Conservation (phyloP, 306 rosid species). For the Lagenaria siceraria region DNA sequence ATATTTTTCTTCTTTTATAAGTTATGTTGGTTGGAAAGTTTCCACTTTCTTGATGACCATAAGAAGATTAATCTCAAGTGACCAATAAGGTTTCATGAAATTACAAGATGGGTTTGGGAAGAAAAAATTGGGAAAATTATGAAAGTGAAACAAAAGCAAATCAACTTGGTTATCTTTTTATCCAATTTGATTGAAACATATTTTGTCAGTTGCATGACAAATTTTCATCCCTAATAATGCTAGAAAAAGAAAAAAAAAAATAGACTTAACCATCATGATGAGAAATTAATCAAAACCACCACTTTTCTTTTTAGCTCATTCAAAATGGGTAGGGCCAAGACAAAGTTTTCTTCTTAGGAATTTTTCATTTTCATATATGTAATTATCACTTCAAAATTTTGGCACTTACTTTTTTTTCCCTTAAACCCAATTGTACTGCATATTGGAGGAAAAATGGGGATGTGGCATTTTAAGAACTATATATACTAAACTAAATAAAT, state of each 20-base stretch:
- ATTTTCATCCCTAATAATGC: constrained; percentile 7
- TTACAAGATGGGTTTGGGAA: background rate
- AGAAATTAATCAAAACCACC: background rate
- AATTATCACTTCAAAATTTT: background rate
- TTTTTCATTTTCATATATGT: background rate
- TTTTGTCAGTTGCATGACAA: constrained; percentile 10
- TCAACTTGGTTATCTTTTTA: background rate
- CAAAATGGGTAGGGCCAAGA: background rate
- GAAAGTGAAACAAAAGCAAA: background rate
- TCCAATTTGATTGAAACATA: constrained; percentile 4
- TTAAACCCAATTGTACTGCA: background rate
- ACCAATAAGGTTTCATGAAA: background rate
- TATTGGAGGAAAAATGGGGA: background rate
- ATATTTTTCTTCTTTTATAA: background rate
- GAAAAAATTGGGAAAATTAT: background rate
- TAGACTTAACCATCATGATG: background rate
- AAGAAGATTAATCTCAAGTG: background rate
- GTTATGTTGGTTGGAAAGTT: background rate
- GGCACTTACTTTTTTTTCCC: background rate
- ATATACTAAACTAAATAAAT: too few relatives aligned
- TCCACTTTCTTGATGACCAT: background rate
- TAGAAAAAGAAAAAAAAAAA: background rate
- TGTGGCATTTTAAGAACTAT: background rate
- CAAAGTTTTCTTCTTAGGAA: background rate
- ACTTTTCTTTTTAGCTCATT: background rate